Evolutionary conservation across 1,284 basidiomycete species (phyloP), one percentile per base, ranked within the genome.

Genomic region (Irpex sp.): DNA sequence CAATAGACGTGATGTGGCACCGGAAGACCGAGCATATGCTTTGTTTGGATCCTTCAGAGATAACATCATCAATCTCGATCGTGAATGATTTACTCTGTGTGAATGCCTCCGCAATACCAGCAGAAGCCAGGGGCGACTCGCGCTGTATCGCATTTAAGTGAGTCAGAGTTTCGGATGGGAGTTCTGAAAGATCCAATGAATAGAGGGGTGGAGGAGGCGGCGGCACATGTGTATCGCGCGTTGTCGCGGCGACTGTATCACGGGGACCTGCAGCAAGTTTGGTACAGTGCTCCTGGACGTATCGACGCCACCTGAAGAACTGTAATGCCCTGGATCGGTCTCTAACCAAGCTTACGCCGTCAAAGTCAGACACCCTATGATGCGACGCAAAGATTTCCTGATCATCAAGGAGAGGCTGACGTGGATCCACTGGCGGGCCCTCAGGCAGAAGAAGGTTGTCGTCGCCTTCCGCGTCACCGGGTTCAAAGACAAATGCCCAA

Each of bases 81-180:
- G 21, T 33, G 58, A 59, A 59, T 8, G 58, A 52, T n/a, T 59
- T 59, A 48, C 58, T 59, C 48, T 36, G n/a, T 28, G 9, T 14
- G 58, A 59, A 35, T 19, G 21, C 23, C 33, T 59, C 28, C 23
- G 16, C 45, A 21, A 53, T 36, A n/a, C 58, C 58, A 54, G 12
- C 48, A 23, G 28, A n/a, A 14, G 37, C 23, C n/a, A 59, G 48
- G 21, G 58, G 58, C n/a, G 58, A 59, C 12, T 21, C 21, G 9
- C 58, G 58, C 28, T 53, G 48, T 9, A 53, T 53, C 14, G 58
- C 14, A 9, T 35, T 28, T 14, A 59, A 19, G 33, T 59, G 58
- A 18, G 12, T 21, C 9, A 35, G 21, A 14, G 58, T 59, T 23
- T 59, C 58, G 14, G 45, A 9, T 28, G 58, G 58, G n/a, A 59